Evolutionary conservation across 2,329 filamentous ascomycete genomes (phyloP).

Genomic region (Karstenula rhodostoma): DNA sequence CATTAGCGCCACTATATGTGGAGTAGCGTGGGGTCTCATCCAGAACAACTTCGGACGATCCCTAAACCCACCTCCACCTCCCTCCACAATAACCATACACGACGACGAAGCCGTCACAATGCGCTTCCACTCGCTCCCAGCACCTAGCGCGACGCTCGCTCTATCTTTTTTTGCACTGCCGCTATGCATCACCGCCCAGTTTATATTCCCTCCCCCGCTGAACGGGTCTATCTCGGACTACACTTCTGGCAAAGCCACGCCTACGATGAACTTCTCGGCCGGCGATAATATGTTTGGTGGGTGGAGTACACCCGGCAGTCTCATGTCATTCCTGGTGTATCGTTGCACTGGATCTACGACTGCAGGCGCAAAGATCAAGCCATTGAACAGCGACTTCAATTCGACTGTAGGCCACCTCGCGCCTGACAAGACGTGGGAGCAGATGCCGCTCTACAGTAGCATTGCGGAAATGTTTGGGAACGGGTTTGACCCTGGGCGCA

Average conservation of each 20-base stretch:
- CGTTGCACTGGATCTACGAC: conserved; percentile 5
- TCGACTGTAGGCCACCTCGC: background rate
- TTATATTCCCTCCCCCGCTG: conserved; percentile 1
- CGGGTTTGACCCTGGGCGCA: background rate
- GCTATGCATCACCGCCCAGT: conserved; percentile 3
- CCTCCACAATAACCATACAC: background rate
- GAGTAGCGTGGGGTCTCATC: background rate
- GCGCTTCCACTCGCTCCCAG: conserved; percentile 3
- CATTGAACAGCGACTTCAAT: conserved; percentile 8
- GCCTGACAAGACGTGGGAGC: conserved; percentile 10
- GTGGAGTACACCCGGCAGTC: conserved; percentile 1
- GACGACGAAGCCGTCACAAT: conserved; percentile 13
- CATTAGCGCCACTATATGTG: background rate
- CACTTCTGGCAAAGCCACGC: conserved; percentile 3
- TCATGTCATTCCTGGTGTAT: conserved; percentile 5
- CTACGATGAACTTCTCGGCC: conserved; percentile 7
- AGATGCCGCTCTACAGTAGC: conserved; percentile 7
- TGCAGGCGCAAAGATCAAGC: conserved; percentile 2
- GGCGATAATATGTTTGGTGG: conserved; percentile 10
- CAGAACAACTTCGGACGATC: background rate
- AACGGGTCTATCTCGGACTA: conserved; percentile 2
- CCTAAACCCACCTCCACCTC: background rate
- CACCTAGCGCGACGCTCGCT: background rate
- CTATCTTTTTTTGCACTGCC: background rate
- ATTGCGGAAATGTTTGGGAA: background rate